Percentiles rank a stretch among this genome's conserved stretches.
phyloP scores from a whole-genome alignment of 306 rosid species.

The Quercus parvula region DNA sequence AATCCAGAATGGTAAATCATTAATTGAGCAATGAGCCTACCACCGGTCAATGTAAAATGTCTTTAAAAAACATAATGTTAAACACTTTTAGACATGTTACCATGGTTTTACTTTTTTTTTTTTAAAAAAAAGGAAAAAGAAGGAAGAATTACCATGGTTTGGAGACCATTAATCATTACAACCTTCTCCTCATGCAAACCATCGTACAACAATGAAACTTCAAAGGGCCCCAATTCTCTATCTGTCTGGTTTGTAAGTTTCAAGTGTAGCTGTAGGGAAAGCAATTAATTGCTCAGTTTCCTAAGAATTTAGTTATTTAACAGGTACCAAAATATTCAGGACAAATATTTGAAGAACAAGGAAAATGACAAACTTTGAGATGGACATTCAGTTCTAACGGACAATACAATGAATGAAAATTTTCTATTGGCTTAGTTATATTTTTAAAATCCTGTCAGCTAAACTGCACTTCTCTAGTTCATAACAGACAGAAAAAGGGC shows the following conservation, averaged over 20 bases:
- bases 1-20: constrained; percentile 15
- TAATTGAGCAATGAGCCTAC: constrained; percentile 13
- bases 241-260: constrained; percentile 72
- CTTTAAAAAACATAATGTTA: neutral
- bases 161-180: constrained; percentile 80
- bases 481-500: constrained; percentile 5
- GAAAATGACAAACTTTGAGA: constrained; percentile 13
- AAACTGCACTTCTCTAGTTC: constrained; percentile 13
- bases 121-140: too few relatives aligned
- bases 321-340: neutral
- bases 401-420: constrained; percentile 14
- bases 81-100: neutral
- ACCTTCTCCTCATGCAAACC: constrained; percentile 52
- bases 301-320: constrained; percentile 4
- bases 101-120: too few relatives aligned
- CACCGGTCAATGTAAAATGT: constrained; percentile 2
- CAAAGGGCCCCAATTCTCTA: constrained; percentile 82
- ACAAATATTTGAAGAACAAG: constrained; percentile 14
- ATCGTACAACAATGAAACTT: constrained; percentile 61
- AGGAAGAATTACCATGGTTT: constrained; percentile 57
- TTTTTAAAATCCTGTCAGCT: constrained; percentile 3
- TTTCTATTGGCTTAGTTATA: neutral
- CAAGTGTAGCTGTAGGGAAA: constrained; percentile 63
- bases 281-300: constrained; percentile 33
- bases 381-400: constrained; percentile 19